Conservation (phyloP, 441 rosid genomes). For the Erodium trifolium region DNA sequence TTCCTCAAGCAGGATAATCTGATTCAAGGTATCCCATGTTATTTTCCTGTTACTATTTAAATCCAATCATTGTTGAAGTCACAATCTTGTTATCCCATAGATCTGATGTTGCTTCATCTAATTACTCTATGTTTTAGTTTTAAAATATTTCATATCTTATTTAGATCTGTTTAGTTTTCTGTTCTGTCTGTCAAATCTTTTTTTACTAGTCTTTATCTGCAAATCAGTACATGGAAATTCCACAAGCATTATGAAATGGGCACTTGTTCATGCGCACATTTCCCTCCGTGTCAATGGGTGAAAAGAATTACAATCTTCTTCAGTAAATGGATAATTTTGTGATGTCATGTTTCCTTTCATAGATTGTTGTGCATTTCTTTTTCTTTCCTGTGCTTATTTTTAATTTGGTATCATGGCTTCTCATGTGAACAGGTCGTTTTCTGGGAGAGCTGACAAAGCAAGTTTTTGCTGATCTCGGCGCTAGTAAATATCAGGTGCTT, state of each 20-base stretch:
- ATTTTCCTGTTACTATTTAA: conserved; percentile 4
- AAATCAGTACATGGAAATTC: background rate
- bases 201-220: background rate
- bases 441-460: conserved; percentile 90
- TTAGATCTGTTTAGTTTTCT: background rate
- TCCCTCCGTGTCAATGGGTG: too few relatives aligned
- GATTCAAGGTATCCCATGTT: conserved; percentile 61
- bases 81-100: background rate
- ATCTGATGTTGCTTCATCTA: background rate
- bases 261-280: background rate
- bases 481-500: conserved; percentile 91
- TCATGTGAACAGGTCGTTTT: conserved; percentile 67
- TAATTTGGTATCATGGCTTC: background rate
- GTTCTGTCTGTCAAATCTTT: background rate
- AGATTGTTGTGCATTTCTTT: too few relatives aligned
- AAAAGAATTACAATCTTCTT: too few relatives aligned
- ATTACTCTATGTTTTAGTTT: background rate
- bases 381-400: background rate
- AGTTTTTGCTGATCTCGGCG: conserved; percentile 80
- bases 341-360: too few relatives aligned
- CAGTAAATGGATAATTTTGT: too few relatives aligned
- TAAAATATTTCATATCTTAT: background rate
- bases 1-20: conserved; percentile 99
- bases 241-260: background rate
- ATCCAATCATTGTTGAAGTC: background rate